phyloP scores from a whole-genome alignment of 176 grass and related monocot species.

The Eragrostis curvula region DNA sequence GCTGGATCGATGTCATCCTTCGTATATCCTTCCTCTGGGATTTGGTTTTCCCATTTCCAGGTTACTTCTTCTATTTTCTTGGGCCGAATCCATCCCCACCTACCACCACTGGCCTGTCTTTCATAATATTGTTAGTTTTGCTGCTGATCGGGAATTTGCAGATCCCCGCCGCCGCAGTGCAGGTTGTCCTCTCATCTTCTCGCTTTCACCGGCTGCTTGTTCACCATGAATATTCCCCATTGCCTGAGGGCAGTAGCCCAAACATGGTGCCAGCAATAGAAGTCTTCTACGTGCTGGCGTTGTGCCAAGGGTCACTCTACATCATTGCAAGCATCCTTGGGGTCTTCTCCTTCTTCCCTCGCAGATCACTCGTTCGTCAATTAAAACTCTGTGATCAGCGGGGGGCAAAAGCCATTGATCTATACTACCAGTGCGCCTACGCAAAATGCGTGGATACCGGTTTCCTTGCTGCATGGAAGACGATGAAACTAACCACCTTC shows the following conservation, averaged over 20 bases:
- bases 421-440: not conserved
- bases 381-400: too few relatives aligned
- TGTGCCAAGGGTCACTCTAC: slow-evolving; percentile 12
- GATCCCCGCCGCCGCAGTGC: not conserved
- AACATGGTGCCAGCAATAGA: not conserved
- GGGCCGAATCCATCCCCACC: too few relatives aligned
- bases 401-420: not conserved
- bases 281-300: slow-evolving; percentile 16
- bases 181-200: not conserved
- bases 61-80: too few relatives aligned
- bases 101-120: too few relatives aligned
- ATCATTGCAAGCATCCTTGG: not conserved
- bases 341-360: not conserved
- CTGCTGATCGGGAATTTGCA: not conserved
- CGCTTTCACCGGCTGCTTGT: rapidly evolving
- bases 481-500: not conserved
- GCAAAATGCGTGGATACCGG: not conserved
- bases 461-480: not conserved
- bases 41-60: too few relatives aligned
- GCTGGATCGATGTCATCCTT: not conserved
- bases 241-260: rapidly evolving
- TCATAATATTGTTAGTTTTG: too few relatives aligned
- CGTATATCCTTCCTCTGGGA: not conserved
- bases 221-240: not conserved
- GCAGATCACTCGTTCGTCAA: too few relatives aligned